Evolutionary conservation across 176 grass and related monocot genomes (phyloP), one percentile per base, ranked within the genome.

Genomic region (Eragrostis nindensis): DNA sequence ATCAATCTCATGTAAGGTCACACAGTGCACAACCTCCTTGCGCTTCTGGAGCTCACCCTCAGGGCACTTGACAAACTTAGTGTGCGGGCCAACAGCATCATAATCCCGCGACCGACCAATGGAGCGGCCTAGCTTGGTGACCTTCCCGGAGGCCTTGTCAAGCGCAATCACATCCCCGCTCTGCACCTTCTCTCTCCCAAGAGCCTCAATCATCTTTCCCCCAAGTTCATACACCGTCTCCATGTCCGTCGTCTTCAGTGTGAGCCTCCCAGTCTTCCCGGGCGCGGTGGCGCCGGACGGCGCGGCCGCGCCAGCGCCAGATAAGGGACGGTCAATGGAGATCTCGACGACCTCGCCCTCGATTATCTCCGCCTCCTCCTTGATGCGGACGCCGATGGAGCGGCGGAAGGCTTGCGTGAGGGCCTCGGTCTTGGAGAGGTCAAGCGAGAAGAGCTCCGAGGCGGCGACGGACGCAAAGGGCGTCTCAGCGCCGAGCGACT

Each of bases 281-380:
- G 77, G 57, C 0, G 90, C 69, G 5, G 81, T 62, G 25, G 78
- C 65, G 76, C 87, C 84, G 1, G 86, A 80, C 11, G 85, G 60
- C 18, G 70, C 41, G 5, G 73, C 62, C 16, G 85, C 49, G 11
- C 74, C 41, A 8, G 65, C 45, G 13, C 68, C 69, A 8, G 92
- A 70, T 13, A 83, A 78, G 1, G 95, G 90, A 46, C 92, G 92
- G 77, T 98, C 95, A 13, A 98, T 91, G 14, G 95, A 82, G 71
- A 98, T 90, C 83, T 98, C 95, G 8, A 98, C 83, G 38, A 98
- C 95, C 87, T 98, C 95, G 19, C 95, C 95, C 79, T 98, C 95
- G 17, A 98, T 98, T 15, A 94, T 94, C 85, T 98, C 95, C 6
- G 92, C 92, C 73, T 98, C 95, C 86, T 94, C 95, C 87, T 98